Evolutionary conservation across 2,329 filamentous ascomycete species (phyloP).

Genomic region (Hortaea werneckii): DNA sequence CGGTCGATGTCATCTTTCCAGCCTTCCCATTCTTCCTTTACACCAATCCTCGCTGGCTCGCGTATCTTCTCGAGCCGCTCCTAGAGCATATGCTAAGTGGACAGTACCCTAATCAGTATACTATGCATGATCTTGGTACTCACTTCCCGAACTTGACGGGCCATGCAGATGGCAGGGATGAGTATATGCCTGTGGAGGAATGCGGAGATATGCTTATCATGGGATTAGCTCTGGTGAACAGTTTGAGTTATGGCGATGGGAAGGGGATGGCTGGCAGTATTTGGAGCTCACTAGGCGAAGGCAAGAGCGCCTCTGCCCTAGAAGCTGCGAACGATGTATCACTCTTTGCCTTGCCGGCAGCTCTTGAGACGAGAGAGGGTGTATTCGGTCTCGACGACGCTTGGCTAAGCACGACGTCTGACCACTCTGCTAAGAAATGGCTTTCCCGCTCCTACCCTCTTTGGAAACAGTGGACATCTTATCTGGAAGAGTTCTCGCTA

Average conservation of each 20-base stretch:
- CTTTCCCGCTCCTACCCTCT: slow-evolving; percentile 59
- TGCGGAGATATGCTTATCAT: slow-evolving; percentile 64
- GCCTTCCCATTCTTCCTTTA: slow-evolving; percentile 80
- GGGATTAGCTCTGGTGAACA: slow-evolving; percentile 62
- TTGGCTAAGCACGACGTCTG: slow-evolving; percentile 47
- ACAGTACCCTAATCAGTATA: slow-evolving; percentile 74
- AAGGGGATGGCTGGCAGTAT: slow-evolving; percentile 45
- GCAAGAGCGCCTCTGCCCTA: slow-evolving; percentile 8
- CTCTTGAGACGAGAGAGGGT: slow-evolving; percentile 39
- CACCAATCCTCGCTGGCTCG: slow-evolving; percentile 71
- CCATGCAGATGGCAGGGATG: slow-evolving; percentile 59
- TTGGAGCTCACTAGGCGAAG: slow-evolving; percentile 40
- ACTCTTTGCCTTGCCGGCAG: slow-evolving; percentile 33
- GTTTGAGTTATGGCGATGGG: slow-evolving; percentile 53
- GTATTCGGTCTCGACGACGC: slow-evolving; percentile 50
- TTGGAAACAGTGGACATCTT: slow-evolving; percentile 69
- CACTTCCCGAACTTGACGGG: slow-evolving; percentile 71
- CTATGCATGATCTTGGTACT: slow-evolving; percentile 64
- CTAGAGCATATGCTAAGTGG: slow-evolving; percentile 74
- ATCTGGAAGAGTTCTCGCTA: slow-evolving; percentile 64
- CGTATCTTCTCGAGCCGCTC: slow-evolving; percentile 67
- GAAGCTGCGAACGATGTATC: slow-evolving; percentile 29
- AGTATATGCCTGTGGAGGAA: slow-evolving; percentile 68
- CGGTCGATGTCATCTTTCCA: slow-evolving; percentile 71
- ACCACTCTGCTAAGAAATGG: slow-evolving; percentile 52